Conservation (phyloP, 129 eudicot genomes). For the Scalesia atractyloides region DNA sequence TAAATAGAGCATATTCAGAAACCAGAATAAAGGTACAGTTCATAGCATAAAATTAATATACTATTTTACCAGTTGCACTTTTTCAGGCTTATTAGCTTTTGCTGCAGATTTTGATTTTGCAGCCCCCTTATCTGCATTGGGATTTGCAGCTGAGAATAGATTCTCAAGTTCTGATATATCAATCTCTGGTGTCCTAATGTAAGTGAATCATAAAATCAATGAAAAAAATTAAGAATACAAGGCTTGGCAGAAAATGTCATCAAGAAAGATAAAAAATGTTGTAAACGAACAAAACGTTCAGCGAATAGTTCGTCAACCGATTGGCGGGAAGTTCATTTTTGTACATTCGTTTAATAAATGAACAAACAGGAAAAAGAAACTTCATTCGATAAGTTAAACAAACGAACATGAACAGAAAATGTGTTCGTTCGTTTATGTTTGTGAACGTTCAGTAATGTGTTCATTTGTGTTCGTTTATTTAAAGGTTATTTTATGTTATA, state of each 20-base stretch:
- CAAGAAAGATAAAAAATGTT: too few relatives aligned
- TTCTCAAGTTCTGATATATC: conserved; percentile 91
- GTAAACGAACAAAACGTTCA: too few relatives aligned
- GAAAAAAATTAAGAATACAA: conserved; percentile 12
- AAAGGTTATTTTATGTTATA: too few relatives aligned
- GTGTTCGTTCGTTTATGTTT: too few relatives aligned
- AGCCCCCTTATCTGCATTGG: conserved; percentile 45
- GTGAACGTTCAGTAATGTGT: too few relatives aligned
- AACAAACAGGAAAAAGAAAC: too few relatives aligned
- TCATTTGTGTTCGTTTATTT: too few relatives aligned
- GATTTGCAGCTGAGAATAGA: conserved; percentile 73
- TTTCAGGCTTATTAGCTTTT: conserved; percentile 63
- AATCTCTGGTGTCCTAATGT: conserved; percentile 71
- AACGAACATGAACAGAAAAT: too few relatives aligned
- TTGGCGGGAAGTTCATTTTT: too few relatives aligned
- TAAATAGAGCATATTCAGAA: not conserved
- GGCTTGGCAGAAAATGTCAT: not conserved
- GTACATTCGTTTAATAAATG: too few relatives aligned
- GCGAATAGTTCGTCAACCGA: too few relatives aligned
- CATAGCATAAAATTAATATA: conserved; percentile 8
- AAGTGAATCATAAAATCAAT: conserved; percentile 17
- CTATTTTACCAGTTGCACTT: conserved; percentile 80
- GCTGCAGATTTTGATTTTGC: conserved; percentile 53
- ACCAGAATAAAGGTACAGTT: conserved; percentile 7
- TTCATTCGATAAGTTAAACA: too few relatives aligned